Evolutionary conservation across 140 eudicot genomes (phyloP), one percentile per base, ranked within the genome.

Genomic region (Flaveria floridana): DNA sequence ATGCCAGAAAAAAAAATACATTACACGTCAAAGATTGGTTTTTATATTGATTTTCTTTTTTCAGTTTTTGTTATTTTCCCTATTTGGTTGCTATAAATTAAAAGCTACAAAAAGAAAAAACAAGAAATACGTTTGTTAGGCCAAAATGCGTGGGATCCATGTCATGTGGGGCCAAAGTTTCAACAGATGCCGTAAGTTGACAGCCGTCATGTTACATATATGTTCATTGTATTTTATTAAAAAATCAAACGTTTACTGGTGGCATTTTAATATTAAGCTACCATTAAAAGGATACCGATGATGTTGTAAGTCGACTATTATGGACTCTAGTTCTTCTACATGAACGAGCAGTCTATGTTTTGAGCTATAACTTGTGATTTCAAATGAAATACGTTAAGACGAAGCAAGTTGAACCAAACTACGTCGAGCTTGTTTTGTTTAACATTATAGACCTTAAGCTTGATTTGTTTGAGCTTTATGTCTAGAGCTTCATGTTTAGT

Each of bases 141-240:
- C 76, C 75, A 71, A 71, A 71, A 53, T 19, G 39, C 53, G 76
- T 34, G 76, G 51, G 65, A 72, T 72, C 67, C 34, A 55, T 53
- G 67, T 72, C 76, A 53, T 4, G 67, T 71, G 10, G 67, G 65
- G 39, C 67, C 51, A 34, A 51, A 11, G 3, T 51, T 14, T 51
- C 16, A 26, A 72, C 20, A 13, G 68, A 25, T 28, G 52, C 1
- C 14, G 3, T 11, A 51, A 50, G 21, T 70, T 63, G n/a, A 16
- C 50, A 20, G 76, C 76, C 76, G 76, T 55, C 37, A 28, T 28
- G 37, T 3, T 28, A 28, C 53, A 53, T 72, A 39, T 72, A 72
- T 2, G 16, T 53, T 34, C 15, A 30, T 1, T 70, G 48, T n/a
- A 70, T 34, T 16, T 18, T 14, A 65, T 65, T 8, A 65, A 65